Percentiles rank a stretch among this genome's conserved stretches.
Conservation (phyloP, 768 basidiomycete species). For the Lactifluus hygrophoroides region DNA sequence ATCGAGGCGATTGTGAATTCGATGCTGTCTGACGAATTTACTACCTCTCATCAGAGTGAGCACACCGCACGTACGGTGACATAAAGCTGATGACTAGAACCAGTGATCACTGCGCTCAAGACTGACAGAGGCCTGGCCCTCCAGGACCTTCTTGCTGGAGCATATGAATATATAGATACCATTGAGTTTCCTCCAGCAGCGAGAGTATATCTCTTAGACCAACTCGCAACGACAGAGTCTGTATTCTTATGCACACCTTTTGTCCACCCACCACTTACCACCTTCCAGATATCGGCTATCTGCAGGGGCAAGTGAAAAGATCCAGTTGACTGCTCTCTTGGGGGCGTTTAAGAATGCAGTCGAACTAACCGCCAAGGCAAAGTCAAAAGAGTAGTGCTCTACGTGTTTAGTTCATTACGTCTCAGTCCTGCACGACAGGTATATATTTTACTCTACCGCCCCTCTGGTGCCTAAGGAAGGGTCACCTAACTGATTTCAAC, state of each 20-base stretch:
- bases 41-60: conserved; percentile 77
- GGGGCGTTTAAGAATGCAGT: conserved; percentile 92
- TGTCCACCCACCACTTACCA: background rate
- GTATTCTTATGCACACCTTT: conserved; percentile 25
- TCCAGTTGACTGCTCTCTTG: conserved; percentile 85
- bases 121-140: conserved; percentile 88
- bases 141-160: conserved; percentile 87
- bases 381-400: conserved; percentile 15
- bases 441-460: background rate
- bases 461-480: background rate
- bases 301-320: conserved; percentile 87
- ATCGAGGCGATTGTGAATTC: conserved; percentile 89
- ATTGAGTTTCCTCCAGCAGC: conserved; percentile 81
- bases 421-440: background rate
- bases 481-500: background rate
- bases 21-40: conserved; percentile 95
- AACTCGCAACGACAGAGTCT: conserved; percentile 92
- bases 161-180: conserved; percentile 83
- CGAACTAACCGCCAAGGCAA: conserved; percentile 50
- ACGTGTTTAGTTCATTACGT: conserved; percentile 10
- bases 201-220: conserved; percentile 86
- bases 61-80: background rate
- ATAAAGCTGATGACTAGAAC: background rate
- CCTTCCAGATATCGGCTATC: conserved; percentile 73
- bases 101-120: conserved; percentile 84